Percentiles rank a stretch among this genome's conserved stretches.
phyloP scores from a whole-genome alignment of 2,329 filamentous ascomycete species.

The Bisporella sp. region DNA sequence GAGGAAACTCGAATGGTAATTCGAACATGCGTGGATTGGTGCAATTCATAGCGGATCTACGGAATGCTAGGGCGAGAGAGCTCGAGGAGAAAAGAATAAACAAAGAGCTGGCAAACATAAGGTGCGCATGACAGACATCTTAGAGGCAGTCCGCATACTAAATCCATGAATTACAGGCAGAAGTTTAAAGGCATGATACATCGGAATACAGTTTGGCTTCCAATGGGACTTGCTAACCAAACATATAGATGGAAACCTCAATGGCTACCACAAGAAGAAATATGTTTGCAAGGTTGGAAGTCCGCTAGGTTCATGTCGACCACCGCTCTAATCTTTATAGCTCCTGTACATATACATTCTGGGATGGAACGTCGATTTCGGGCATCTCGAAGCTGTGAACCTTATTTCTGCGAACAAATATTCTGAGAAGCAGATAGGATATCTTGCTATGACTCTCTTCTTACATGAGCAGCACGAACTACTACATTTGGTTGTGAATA shows the following conservation, averaged over 20 bases:
- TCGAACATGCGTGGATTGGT: conserved; percentile 78
- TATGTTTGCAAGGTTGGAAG: conserved; percentile 85
- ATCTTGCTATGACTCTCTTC: conserved; percentile 94
- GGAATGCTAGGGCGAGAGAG: conserved; percentile 91
- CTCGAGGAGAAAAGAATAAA: conserved; percentile 99
- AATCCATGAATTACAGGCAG: conserved; percentile 45
- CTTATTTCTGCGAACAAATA: conserved; percentile 95
- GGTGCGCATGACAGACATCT: conserved; percentile 39
- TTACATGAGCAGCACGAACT: conserved; percentile 96
- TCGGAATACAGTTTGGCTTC: neutral
- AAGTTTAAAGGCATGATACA: conserved; percentile 73
- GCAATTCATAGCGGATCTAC: conserved; percentile 94
- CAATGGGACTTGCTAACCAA: conserved; percentile 10
- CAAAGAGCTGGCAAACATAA: conserved; percentile 97
- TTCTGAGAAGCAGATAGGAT: conserved; percentile 98
- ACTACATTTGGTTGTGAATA: conserved; percentile 93
- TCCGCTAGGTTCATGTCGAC: neutral
- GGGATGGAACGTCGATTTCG: conserved; percentile 98
- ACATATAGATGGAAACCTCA: conserved; percentile 68
- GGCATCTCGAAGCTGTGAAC: conserved; percentile 95
- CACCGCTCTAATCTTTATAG: conserved; percentile 22
- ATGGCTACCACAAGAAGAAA: conserved; percentile 99
- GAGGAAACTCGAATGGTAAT: conserved; percentile 53
- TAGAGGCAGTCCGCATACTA: conserved; percentile 15
- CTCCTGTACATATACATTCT: conserved; percentile 98